phyloP scores from a whole-genome alignment of 176 grass and related monocot species.

The Raddia guianensis region DNA sequence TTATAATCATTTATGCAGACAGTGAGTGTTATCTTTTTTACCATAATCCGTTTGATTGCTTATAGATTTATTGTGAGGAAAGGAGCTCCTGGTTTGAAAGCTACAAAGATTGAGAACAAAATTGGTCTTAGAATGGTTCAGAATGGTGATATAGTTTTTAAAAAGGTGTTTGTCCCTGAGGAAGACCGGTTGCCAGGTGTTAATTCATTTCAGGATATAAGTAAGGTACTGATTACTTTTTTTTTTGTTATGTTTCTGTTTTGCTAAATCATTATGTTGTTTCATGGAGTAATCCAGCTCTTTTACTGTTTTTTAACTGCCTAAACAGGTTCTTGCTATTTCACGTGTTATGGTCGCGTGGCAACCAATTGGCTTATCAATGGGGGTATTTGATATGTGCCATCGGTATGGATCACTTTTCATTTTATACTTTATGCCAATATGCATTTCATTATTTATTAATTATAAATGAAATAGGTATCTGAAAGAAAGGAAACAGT shows the following conservation, averaged over 20 bases:
- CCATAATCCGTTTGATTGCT: not conserved
- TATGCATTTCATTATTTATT: not conserved
- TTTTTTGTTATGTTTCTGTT: not conserved
- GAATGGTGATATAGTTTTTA: constrained; percentile 74
- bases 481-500: constrained; percentile 81
- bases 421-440: constrained; percentile 1
- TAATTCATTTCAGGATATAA: constrained; percentile 76
- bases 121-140: constrained; percentile 83
- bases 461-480: constrained; percentile 50
- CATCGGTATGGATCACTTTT: constrained; percentile 38
- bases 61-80: constrained; percentile 78
- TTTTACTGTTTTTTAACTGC: not conserved
- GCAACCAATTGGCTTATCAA: constrained; percentile 70
- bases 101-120: constrained; percentile 84
- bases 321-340: constrained; percentile 68
- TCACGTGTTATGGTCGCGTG: constrained; percentile 80
- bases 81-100: constrained; percentile 58
- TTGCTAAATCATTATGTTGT: not conserved
- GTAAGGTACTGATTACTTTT: constrained; percentile 50
- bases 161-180: constrained; percentile 73
- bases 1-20: not conserved
- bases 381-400: constrained; percentile 79
- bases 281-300: constrained; percentile 2
- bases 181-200: constrained; percentile 66
- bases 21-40: not conserved